Conservation (phyloP, 2,329 filamentous ascomycete species). For the Ophiobolus disseminans region DNA sequence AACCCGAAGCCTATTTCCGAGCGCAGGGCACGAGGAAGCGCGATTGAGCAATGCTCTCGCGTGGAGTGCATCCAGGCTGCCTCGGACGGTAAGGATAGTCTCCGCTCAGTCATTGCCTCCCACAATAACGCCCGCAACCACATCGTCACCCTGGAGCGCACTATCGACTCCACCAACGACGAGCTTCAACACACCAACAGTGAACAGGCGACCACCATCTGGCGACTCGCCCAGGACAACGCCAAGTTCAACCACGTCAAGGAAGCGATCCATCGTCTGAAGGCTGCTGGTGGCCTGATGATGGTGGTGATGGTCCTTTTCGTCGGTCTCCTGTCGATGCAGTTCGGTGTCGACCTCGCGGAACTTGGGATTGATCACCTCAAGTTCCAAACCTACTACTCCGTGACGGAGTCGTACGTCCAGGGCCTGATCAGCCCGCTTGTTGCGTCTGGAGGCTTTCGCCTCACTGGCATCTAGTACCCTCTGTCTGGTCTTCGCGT, state of each 20-base stretch:
- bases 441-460: background rate
- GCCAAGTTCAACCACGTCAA: background rate
- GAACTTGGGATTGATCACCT: slow-evolving; percentile 4
- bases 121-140: too few relatives aligned
- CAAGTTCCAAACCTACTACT: too few relatives aligned
- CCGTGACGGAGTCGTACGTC: slow-evolving; percentile 4
- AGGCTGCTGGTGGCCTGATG: background rate
- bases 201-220: background rate
- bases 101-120: background rate
- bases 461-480: slow-evolving; percentile 7
- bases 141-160: background rate
- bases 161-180: background rate
- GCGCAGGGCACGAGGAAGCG: background rate
- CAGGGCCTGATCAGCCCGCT: slow-evolving; percentile 1
- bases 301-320: slow-evolving; percentile 6
- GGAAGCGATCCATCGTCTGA: background rate
- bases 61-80: background rate
- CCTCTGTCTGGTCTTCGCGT: slow-evolving; percentile 6
- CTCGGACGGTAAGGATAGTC: background rate
- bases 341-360: slow-evolving; percentile 1
- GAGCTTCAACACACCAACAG: background rate
- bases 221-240: background rate
- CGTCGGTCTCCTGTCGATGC: background rate
- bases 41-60: background rate
- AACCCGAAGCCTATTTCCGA: too few relatives aligned